Evolutionary conservation across 2,329 filamentous ascomycete genomes (phyloP).

Genomic region (Xylaria sp.): DNA sequence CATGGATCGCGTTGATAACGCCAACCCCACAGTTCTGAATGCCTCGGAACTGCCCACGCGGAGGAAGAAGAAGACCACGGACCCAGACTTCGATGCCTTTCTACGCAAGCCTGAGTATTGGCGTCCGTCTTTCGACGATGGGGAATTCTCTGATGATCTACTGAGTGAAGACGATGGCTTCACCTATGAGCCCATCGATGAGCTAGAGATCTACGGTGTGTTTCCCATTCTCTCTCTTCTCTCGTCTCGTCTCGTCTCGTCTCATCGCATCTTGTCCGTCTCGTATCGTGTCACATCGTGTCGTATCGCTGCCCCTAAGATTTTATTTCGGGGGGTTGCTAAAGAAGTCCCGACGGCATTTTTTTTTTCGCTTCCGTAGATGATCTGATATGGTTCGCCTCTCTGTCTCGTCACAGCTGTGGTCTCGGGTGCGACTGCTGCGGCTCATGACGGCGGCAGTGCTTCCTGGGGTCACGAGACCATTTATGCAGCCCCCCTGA

Average conservation of each 20-base stretch:
- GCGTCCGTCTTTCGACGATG: slow-evolving; percentile 37
- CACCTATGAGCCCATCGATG: slow-evolving; percentile 78
- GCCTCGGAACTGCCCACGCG: slow-evolving; percentile 80
- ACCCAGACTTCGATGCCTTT: slow-evolving; percentile 38
- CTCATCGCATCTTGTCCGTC: neutral
- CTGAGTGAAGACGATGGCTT: slow-evolving; percentile 54
- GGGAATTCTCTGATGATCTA: slow-evolving; percentile 33
- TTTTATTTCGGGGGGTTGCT: neutral
- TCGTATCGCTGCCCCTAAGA: too few species aligned
- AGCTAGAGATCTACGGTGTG: slow-evolving; percentile 92
- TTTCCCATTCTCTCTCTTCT: neutral
- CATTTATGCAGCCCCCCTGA: neutral
- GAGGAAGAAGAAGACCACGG: slow-evolving; percentile 45
- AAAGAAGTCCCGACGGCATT: neutral
- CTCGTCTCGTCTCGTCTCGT: neutral
- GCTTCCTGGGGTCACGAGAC: neutral
- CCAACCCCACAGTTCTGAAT: slow-evolving; percentile 89
- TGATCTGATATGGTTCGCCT: neutral
- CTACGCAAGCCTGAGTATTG: slow-evolving; percentile 43
- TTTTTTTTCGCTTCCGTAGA: neutral
- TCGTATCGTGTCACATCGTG: too few species aligned
- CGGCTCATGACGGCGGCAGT: neutral
- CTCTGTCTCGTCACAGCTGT: neutral
- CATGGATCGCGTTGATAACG: slow-evolving; percentile 58
- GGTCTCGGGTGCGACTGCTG: neutral